A percentile compares a stretch with the other conserved stretches of the same genome.
phyloP scores from a whole-genome alignment of 805 yeast species.

The Wickerhamomyces rabaulensis region DNA sequence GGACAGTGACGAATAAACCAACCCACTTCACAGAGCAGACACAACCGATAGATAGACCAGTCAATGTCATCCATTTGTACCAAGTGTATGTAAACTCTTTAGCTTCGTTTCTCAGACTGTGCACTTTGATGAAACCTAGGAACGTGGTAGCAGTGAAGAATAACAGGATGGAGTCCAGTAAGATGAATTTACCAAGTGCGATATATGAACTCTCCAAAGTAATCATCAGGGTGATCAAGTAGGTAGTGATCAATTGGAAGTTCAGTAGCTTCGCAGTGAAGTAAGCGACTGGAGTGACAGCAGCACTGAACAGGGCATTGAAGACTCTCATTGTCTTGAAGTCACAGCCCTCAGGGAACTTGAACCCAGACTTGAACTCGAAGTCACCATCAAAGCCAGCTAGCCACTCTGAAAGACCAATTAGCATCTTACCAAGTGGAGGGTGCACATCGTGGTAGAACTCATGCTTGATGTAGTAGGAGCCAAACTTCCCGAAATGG shows the following conservation, averaged over 20 bases:
- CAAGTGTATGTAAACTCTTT: conserved; percentile 37
- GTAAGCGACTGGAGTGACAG: conserved; percentile 68
- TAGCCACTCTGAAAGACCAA: conserved; percentile 71
- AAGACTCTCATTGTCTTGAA: conserved; percentile 64
- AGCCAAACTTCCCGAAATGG: conserved; percentile 83
- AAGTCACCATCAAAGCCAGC: conserved; percentile 84
- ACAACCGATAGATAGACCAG: conserved; percentile 73
- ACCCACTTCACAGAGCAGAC: conserved; percentile 87
- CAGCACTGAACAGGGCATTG: conserved; percentile 62
- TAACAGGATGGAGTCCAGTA: conserved; percentile 70
- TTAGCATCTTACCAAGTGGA: conserved; percentile 77
- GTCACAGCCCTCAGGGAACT: conserved; percentile 58
- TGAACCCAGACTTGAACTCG: conserved; percentile 62
- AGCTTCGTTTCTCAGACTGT: conserved; percentile 35
- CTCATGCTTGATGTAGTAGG: conserved; percentile 71
- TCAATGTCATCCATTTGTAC: conserved; percentile 48
- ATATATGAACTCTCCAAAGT: conserved; percentile 65
- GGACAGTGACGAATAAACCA: conserved; percentile 60
- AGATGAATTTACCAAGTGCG: conserved; percentile 66
- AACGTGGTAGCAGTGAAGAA: conserved; percentile 73
- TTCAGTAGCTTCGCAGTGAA: conserved; percentile 60
- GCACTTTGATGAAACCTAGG: conserved; percentile 51
- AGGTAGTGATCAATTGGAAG: conserved; percentile 43
- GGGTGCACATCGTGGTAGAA: conserved; percentile 87
- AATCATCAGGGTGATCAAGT: conserved; percentile 58